Conservation (phyloP, 2,329 filamentous ascomycete genomes). For the Pseudocercospora eumusae region DNA sequence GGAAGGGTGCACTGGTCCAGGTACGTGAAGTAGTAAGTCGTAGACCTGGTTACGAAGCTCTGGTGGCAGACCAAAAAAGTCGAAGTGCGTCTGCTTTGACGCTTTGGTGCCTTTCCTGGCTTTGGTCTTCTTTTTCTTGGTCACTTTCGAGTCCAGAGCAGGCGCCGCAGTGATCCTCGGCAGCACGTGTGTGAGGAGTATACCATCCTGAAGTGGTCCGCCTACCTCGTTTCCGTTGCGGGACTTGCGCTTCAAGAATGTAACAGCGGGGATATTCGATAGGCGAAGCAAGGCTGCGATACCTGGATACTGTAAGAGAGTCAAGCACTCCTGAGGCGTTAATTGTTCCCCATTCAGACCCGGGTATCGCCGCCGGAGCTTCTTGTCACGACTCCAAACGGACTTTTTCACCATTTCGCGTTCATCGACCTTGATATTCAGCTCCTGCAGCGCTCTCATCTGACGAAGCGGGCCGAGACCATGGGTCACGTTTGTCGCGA, state of each 20-base stretch:
- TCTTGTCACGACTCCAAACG: not conserved
- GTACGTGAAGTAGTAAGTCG: slow-evolving; percentile 23
- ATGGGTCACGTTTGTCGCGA: not conserved
- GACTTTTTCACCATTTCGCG: slow-evolving; percentile 17
- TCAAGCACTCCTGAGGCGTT: slow-evolving; percentile 26
- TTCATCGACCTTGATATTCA: slow-evolving; percentile 35
- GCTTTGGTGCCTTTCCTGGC: not conserved
- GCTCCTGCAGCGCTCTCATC: slow-evolving; percentile 28
- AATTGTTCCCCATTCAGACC: not conserved
- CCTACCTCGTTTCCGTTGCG: slow-evolving; percentile 12
- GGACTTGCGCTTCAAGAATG: slow-evolving; percentile 26
- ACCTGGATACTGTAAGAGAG: slow-evolving; percentile 23
- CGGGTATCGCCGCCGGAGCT: slow-evolving; percentile 1
- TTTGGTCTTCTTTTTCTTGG: not conserved
- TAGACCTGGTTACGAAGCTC: slow-evolving; percentile 37
- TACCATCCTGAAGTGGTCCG: slow-evolving; percentile 35
- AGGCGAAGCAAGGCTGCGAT: slow-evolving; percentile 29
- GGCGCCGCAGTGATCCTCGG: slow-evolving; percentile 25
- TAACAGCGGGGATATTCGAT: slow-evolving; percentile 24
- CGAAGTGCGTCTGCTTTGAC: slow-evolving; percentile 13
- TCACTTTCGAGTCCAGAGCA: not conserved
- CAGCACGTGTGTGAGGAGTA: slow-evolving; percentile 34
- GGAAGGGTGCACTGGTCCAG: slow-evolving; percentile 30
- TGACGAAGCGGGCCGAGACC: slow-evolving; percentile 11
- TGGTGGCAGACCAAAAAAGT: slow-evolving; percentile 32